Percentiles rank a stretch among this genome's conserved stretches.
These are phyloP conservation scores for bread wheat (Triticum aestivum) DNA, from an alignment of 176 grass and related monocot genomes.

Conservation along the genomic window DNA sequence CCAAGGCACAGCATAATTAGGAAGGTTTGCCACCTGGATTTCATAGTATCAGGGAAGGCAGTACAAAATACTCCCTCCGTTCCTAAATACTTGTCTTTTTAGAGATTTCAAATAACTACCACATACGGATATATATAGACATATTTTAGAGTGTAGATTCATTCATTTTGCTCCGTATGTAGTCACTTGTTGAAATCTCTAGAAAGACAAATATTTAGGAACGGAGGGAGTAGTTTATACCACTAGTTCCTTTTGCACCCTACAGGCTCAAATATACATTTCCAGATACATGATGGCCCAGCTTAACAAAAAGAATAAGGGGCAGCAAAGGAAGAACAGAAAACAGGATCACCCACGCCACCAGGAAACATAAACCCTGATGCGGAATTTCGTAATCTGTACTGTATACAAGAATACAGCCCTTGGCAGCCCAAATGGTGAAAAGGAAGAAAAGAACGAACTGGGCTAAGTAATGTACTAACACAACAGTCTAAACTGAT, in stretches of 20 bases:
- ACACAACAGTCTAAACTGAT: conserved; percentile 32
- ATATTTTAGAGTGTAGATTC: too few species aligned
- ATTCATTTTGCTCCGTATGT: too few species aligned
- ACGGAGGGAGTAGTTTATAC: not conserved
- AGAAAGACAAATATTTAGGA: too few species aligned
- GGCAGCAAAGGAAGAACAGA: conserved; percentile 39
- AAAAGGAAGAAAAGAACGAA: conserved; percentile 34
- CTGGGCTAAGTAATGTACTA: conserved; percentile 57
- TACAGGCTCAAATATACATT: conserved; percentile 64
- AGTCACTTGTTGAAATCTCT: too few species aligned
- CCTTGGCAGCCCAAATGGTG: conserved; percentile 33
- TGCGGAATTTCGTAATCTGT: conserved; percentile 43
- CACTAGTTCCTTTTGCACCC: conserved; percentile 42
- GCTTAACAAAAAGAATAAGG: conserved; percentile 51
- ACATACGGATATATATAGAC: too few species aligned
- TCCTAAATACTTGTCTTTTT: too few species aligned
- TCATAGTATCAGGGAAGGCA: conserved; percentile 29
- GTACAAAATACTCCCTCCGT: not conserved
- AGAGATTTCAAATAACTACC: too few species aligned
- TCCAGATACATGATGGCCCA: conserved; percentile 53
- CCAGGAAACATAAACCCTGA: conserved; percentile 48
- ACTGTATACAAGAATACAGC: conserved; percentile 53
- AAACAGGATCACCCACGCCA: conserved; percentile 44
- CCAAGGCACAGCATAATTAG: not conserved
- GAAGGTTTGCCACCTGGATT: conserved; percentile 20